Conservation (phyloP, 2,329 filamentous ascomycete species). For the Laburnicola sp. region DNA sequence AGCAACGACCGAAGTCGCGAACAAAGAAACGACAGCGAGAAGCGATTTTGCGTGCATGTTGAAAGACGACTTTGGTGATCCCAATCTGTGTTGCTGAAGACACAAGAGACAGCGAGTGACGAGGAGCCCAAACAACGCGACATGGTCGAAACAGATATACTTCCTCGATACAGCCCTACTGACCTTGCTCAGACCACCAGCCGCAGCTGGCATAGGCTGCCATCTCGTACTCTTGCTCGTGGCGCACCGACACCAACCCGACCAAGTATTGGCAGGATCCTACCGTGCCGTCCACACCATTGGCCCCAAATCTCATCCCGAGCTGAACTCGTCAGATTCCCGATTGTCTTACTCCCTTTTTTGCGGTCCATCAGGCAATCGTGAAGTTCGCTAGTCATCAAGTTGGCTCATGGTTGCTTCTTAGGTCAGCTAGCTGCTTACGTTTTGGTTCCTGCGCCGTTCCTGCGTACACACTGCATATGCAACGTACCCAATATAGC, state of each 20-base stretch:
- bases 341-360: neutral
- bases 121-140: neutral
- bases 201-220: neutral
- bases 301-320: neutral
- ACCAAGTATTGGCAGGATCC: neutral
- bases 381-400: neutral
- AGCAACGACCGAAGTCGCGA: neutral
- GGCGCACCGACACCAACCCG: conserved; percentile 1
- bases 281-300: neutral
- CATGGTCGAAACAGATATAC: neutral
- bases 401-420: neutral
- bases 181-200: neutral
- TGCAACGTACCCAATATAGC: neutral
- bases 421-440: neutral
- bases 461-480: neutral
- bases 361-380: neutral
- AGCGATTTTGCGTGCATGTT: conserved; percentile 1
- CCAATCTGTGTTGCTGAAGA: neutral
- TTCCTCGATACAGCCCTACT: neutral
- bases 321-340: neutral
- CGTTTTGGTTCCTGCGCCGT: neutral
- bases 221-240: neutral
- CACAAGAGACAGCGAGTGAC: neutral
- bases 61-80: neutral
- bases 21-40: neutral